Evolutionary conservation across 179 eudicot genomes (phyloP).

Genomic region (Beta macrorhiza): DNA sequence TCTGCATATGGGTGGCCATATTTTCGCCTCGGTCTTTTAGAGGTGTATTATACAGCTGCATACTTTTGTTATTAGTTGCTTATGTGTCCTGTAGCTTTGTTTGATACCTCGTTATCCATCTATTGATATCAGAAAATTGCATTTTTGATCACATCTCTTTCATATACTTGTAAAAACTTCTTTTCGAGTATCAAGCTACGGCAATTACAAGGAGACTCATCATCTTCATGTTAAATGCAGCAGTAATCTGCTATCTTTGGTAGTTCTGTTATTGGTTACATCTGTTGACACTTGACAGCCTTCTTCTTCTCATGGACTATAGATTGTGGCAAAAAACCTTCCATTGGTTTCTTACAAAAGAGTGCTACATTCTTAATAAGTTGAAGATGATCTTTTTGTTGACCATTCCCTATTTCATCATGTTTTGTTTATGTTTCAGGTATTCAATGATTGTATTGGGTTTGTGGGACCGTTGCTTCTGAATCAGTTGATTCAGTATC

Average conservation of each 20-base stretch:
- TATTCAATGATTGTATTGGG: slow-evolving; percentile 79
- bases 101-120: slow-evolving; percentile 8
- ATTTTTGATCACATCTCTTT: neutral
- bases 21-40: slow-evolving; percentile 70
- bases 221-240: neutral
- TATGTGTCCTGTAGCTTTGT: neutral
- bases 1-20: slow-evolving; percentile 88
- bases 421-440: slow-evolving; percentile 46
- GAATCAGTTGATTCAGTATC: slow-evolving; percentile 74
- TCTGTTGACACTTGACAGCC: too few species aligned
- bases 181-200: neutral
- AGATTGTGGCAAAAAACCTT: too few species aligned
- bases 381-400: neutral
- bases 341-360: too few species aligned
- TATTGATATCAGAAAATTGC: neutral
- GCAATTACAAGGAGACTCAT: neutral
- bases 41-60: slow-evolving; percentile 45
- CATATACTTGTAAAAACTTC: neutral
- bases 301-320: neutral
- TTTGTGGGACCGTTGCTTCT: slow-evolving; percentile 90
- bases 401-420: slow-evolving; percentile 1
- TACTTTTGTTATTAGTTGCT: neutral
- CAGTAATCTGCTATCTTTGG: neutral
- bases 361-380: neutral
- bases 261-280: neutral